These are phyloP conservation scores for Epichloe coenophiala DNA, from an alignment of 2,329 filamentous ascomycete genomes.

Conservation along the genomic window DNA sequence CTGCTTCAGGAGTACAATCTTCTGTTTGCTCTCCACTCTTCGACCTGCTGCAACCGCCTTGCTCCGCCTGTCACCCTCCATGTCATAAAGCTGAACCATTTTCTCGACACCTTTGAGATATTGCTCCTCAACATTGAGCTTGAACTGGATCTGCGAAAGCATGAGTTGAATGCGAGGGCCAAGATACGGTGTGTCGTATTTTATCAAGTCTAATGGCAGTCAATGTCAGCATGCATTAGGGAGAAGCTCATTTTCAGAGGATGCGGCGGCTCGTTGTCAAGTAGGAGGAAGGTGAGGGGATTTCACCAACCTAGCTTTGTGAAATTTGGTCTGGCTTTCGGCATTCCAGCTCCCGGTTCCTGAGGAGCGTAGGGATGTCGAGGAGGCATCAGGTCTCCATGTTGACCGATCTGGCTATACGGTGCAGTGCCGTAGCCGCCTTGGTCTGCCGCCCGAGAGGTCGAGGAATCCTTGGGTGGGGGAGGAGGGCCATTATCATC, in stretches of 20 bases:
- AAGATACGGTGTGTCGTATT: constrained; percentile 92
- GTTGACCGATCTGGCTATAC: constrained; percentile 47
- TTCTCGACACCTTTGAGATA: constrained; percentile 98
- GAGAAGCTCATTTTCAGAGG: neutral
- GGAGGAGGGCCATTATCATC: constrained; percentile 34
- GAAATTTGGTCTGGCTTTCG: constrained; percentile 75
- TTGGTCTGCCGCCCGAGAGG: constrained; percentile 31
- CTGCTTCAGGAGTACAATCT: constrained; percentile 90
- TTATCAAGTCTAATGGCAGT: constrained; percentile 68
- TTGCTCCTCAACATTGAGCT: constrained; percentile 95
- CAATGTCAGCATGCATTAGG: neutral
- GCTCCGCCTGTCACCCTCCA: constrained; percentile 95
- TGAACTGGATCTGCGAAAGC: constrained; percentile 97
- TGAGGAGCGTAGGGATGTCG: constrained; percentile 61
- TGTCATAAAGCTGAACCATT: constrained; percentile 94
- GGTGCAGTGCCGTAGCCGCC: constrained; percentile 47
- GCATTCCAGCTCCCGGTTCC: constrained; percentile 51
- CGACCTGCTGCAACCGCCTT: constrained; percentile 81
- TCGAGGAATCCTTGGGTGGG: constrained; percentile 56
- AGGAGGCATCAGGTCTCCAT: constrained; percentile 65
- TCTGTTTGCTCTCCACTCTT: constrained; percentile 90
- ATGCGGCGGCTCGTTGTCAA: neutral
- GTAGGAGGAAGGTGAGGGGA: neutral
- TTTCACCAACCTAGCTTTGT: constrained; percentile 73
- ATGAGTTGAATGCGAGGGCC: constrained; percentile 97